These are phyloP conservation scores for Pichia sp. DNA, from an alignment of 1,139 yeast genomes.

Conservation along the genomic window DNA sequence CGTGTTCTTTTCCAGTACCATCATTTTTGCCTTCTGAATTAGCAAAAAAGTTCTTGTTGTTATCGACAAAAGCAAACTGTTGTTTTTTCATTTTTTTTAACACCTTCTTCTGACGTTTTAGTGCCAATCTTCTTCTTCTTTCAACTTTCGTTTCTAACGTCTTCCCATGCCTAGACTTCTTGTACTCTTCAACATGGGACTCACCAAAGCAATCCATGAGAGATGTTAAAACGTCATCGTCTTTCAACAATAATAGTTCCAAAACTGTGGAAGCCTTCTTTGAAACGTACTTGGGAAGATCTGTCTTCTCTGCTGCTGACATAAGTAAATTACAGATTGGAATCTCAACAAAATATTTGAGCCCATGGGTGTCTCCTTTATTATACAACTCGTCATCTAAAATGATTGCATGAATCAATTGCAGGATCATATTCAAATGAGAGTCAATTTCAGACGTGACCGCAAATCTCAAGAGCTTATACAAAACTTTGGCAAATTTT, in stretches of 20 bases:
- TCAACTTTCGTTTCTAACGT: conserved; percentile 63
- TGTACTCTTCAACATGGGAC: conserved; percentile 47
- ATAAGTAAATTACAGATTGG: conserved; percentile 56
- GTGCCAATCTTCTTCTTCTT: conserved; percentile 62
- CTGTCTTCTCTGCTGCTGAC: conserved; percentile 43
- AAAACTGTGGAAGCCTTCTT: conserved; percentile 56
- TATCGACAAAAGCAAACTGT: conserved; percentile 65
- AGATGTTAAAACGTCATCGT: conserved; percentile 46
- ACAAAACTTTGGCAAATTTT: conserved; percentile 53
- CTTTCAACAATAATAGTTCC: conserved; percentile 46
- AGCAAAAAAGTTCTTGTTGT: conserved; percentile 32
- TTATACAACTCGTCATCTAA: conserved; percentile 48
- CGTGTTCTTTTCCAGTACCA: conserved; percentile 16
- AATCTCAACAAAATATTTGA: conserved; percentile 46
- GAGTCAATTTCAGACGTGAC: conserved; percentile 42
- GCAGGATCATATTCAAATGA: conserved; percentile 57
- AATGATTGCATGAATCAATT: conserved; percentile 61
- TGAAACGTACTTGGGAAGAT: conserved; percentile 46
- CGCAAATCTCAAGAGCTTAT: conserved; percentile 52
- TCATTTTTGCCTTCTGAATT: conserved; percentile 12
- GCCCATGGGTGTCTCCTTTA: conserved; percentile 38
- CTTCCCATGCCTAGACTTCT: conserved; percentile 50
- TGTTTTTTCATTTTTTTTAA: conserved; percentile 77
- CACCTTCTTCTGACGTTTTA: conserved; percentile 66
- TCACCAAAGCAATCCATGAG: conserved; percentile 57